phyloP scores from a whole-genome alignment of 306 rosid species.

The Inga laurina region DNA sequence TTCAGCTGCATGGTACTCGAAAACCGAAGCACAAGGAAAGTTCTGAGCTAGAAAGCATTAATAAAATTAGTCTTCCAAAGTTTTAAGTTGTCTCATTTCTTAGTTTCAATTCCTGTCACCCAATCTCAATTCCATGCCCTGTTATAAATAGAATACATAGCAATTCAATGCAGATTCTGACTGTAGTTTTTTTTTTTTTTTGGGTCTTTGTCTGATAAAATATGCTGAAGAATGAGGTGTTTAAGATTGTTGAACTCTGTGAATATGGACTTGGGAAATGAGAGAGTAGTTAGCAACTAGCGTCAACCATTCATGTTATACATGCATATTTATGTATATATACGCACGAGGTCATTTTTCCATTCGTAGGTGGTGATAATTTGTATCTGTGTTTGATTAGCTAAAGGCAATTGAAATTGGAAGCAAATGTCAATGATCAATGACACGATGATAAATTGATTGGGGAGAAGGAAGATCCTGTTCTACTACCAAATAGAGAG shows the following conservation, averaged over 20 bases:
- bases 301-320: not conserved
- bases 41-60: constrained; percentile 23
- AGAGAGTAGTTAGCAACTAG: constrained; percentile 13
- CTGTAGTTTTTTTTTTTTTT: too few species aligned
- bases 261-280: constrained; percentile 19
- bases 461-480: not conserved
- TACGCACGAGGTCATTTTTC: not conserved
- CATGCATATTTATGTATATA: not conserved
- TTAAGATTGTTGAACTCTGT: constrained; percentile 12
- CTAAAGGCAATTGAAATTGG: not conserved
- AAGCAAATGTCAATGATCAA: not conserved
- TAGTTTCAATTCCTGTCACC: constrained; percentile 22
- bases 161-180: too few species aligned
- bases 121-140: too few species aligned
- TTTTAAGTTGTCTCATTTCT: constrained; percentile 26
- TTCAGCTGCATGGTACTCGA: constrained; percentile 21
- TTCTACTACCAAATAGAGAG: not conserved
- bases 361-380: not conserved
- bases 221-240: not conserved
- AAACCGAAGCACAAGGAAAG: constrained; percentile 18
- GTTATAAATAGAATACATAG: too few species aligned
- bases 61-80: constrained; percentile 19
- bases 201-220: too few species aligned
- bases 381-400: not conserved
- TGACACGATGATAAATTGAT: not conserved